These are phyloP conservation scores for Alloteropsis semialata DNA, from an alignment of 176 grass and related monocot genomes.

Conservation along the genomic window DNA sequence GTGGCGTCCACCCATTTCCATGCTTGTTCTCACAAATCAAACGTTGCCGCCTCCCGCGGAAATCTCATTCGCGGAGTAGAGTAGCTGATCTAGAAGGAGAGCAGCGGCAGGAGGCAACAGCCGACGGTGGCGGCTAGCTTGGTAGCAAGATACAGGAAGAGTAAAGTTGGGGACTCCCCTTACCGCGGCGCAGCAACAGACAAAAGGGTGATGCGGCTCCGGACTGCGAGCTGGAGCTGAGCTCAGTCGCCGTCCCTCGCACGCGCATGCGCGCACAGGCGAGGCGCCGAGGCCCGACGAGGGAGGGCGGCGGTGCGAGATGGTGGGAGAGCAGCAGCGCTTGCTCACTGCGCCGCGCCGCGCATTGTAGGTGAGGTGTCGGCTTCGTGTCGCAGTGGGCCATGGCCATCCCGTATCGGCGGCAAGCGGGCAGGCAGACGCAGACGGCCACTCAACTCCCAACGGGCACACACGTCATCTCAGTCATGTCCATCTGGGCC, in stretches of 20 bases:
- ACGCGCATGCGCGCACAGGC: neutral
- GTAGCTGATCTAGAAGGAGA: neutral
- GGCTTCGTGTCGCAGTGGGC: neutral
- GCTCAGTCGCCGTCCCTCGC: neutral
- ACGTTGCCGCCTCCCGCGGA: neutral
- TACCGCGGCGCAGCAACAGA: neutral
- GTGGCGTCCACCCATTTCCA: neutral
- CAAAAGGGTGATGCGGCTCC: neutral
- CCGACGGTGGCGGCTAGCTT: neutral
- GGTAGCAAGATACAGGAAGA: neutral
- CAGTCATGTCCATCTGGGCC: neutral
- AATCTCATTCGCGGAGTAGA: neutral
- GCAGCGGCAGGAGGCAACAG: neutral
- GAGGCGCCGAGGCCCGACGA: neutral
- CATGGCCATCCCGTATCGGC: neutral
- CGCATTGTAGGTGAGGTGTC: neutral
- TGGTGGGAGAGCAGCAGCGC: neutral
- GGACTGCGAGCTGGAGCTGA: neutral
- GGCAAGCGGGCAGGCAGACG: neutral
- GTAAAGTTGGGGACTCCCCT: conserved; percentile 6
- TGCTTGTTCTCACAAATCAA: neutral
- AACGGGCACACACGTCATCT: neutral
- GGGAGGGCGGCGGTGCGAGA: neutral
- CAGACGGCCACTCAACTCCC: neutral
- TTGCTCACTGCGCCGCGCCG: neutral